Conservation (phyloP, 805 yeast species). For the Metschnikowia reukaufii region DNA sequence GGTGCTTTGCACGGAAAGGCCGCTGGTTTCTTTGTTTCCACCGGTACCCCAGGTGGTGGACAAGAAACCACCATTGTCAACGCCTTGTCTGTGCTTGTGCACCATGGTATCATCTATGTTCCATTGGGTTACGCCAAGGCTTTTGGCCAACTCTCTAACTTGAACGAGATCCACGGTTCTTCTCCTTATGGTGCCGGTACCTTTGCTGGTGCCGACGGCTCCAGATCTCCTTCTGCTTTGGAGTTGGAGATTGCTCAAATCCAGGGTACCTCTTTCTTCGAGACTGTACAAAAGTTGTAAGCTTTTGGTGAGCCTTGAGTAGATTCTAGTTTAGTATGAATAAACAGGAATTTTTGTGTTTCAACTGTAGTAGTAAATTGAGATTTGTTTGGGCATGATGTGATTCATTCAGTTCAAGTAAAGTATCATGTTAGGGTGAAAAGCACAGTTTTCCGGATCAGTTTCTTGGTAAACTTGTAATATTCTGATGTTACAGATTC, state of each 20-base stretch:
- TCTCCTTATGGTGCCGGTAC: constrained; percentile 24
- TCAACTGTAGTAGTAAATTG: too few relatives aligned
- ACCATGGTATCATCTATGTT: constrained; percentile 24
- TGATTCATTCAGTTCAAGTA: too few relatives aligned
- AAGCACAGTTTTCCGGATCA: too few relatives aligned
- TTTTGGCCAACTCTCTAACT: constrained; percentile 19
- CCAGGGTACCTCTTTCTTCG: constrained; percentile 23
- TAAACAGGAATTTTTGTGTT: too few relatives aligned
- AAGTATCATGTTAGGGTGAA: too few relatives aligned
- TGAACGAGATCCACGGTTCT: constrained; percentile 21
- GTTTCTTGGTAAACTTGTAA: too few relatives aligned
- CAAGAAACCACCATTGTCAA: constrained; percentile 23
- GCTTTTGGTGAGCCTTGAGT: too few relatives aligned
- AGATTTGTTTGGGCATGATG: too few relatives aligned
- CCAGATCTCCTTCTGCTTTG: constrained; percentile 22
- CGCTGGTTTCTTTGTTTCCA: constrained; percentile 19
- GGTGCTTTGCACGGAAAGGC: constrained; percentile 23
- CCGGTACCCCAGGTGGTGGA: constrained; percentile 21
- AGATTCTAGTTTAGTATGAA: too few relatives aligned
- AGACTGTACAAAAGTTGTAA: constrained; percentile 21
- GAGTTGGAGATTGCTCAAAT: constrained; percentile 23
- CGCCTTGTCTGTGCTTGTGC: constrained; percentile 21
- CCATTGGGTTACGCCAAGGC: constrained; percentile 25
- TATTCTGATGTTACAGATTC: too few relatives aligned
- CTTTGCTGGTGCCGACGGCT: constrained; percentile 22